Percentiles rank a stretch among this genome's conserved stretches.
Conservation (phyloP, 331 rosid species). For the Rosa hybrid region DNA sequence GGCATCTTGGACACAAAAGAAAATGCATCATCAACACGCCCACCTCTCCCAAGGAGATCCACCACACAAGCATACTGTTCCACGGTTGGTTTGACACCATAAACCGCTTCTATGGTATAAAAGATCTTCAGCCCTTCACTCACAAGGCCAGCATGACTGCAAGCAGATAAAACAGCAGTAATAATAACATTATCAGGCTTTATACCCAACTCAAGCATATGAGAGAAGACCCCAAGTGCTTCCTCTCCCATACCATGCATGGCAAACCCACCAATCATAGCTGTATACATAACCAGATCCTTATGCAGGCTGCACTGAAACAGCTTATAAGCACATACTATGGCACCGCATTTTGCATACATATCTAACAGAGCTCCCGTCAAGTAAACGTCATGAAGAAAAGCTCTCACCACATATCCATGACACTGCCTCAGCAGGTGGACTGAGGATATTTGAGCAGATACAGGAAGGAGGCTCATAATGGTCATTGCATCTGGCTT, state of each 20-base stretch:
- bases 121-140: slow-evolving; percentile 77
- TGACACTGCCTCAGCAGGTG: slow-evolving; percentile 70
- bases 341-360: slow-evolving; percentile 77
- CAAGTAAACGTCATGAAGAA: slow-evolving; percentile 56
- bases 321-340: slow-evolving; percentile 54
- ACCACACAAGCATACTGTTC: slow-evolving; percentile 83
- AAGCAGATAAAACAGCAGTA: slow-evolving; percentile 74
- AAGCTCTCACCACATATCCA: slow-evolving; percentile 65
- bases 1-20: slow-evolving; percentile 64
- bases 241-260: slow-evolving; percentile 85
- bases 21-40: slow-evolving; percentile 63
- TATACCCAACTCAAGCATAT: slow-evolving; percentile 62
- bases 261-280: slow-evolving; percentile 82
- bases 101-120: slow-evolving; percentile 57
- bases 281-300: slow-evolving; percentile 85
- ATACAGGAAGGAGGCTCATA: slow-evolving; percentile 77
- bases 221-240: slow-evolving; percentile 59
- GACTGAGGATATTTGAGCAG: slow-evolving; percentile 66
- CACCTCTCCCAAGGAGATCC: slow-evolving; percentile 81
- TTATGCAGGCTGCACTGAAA: slow-evolving; percentile 53
- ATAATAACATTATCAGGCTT: slow-evolving; percentile 71
- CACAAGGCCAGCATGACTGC: slow-evolving; percentile 82
- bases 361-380: slow-evolving; percentile 74
- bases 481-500: slow-evolving; percentile 74
- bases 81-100: slow-evolving; percentile 69